These are phyloP conservation scores for Didymella arachidicola DNA, from an alignment of 2,329 filamentous ascomycete species.

Conservation along the genomic window DNA sequence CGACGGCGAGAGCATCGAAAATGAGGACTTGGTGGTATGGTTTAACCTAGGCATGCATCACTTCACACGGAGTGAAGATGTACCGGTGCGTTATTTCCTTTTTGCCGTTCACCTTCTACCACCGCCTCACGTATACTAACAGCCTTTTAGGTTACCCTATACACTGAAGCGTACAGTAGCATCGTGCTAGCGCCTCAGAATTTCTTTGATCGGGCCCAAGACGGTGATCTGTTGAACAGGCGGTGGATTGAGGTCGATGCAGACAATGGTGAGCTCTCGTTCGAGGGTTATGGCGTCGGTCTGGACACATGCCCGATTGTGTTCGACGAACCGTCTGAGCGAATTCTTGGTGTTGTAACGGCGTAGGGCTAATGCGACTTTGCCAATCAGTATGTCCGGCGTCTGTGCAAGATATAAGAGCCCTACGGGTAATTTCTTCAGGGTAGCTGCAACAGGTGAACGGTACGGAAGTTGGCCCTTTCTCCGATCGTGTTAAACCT, in stretches of 20 bases:
- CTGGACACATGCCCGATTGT: constrained; percentile 23
- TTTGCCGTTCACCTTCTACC: not conserved
- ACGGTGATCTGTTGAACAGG: constrained; percentile 30
- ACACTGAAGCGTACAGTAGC: constrained; percentile 32
- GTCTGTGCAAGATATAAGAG: not conserved
- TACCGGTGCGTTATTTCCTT: constrained; percentile 8
- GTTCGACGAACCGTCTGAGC: constrained; percentile 26
- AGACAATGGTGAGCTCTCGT: constrained; percentile 23
- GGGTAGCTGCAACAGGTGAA: not conserved
- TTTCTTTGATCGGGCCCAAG: constrained; percentile 34
- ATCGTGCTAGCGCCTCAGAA: constrained; percentile 35
- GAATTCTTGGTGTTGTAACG: constrained; percentile 16
- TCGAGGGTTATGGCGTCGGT: constrained; percentile 28
- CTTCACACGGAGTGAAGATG: constrained; percentile 19
- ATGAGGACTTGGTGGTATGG: constrained; percentile 56
- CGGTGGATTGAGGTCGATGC: constrained; percentile 30
- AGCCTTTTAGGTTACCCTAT: constrained; percentile 22
- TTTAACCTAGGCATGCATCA: constrained; percentile 62
- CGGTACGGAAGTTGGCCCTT: not conserved
- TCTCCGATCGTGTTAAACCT: not conserved
- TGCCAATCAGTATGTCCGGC: not conserved
- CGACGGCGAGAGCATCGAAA: constrained; percentile 54
- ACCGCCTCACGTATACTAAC: not conserved
- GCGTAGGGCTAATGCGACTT: not conserved
- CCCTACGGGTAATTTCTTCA: not conserved